Conservation (phyloP, 148 eudicot species). For the Mesembryanthemum crystallinum region DNA sequence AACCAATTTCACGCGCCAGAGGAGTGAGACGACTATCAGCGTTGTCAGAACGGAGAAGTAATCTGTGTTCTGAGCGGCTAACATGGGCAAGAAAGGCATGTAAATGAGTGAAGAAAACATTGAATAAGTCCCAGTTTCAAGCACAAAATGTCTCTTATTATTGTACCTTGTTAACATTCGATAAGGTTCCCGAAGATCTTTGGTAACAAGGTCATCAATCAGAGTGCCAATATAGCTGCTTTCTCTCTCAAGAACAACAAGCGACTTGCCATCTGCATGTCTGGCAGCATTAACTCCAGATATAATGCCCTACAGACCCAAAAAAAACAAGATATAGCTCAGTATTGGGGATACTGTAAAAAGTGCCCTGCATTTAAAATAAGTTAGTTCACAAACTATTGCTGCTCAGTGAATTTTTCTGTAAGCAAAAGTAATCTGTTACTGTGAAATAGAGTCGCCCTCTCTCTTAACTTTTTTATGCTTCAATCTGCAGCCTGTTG, state of each 20-base stretch:
- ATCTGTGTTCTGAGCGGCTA: slow-evolving; percentile 95
- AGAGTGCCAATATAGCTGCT: slow-evolving; percentile 95
- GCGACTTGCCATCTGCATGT: slow-evolving; percentile 75
- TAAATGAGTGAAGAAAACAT: neutral
- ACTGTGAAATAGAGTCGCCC: neutral
- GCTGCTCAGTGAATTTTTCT: neutral
- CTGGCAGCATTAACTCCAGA: slow-evolving; percentile 99
- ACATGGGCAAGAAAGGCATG: slow-evolving; percentile 19
- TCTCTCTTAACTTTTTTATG: neutral
- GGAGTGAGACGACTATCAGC: slow-evolving; percentile 99
- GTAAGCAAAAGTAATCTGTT: neutral
- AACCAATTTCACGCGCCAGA: slow-evolving; percentile 88
- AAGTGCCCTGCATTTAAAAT: neutral
- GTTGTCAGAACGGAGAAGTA: slow-evolving; percentile 89
- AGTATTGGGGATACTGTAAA: slow-evolving; percentile 1
- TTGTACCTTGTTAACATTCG: slow-evolving; percentile 92
- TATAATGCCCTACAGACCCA: slow-evolving; percentile 60
- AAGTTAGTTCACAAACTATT: neutral
- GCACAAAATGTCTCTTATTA: neutral
- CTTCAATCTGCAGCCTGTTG: neutral
- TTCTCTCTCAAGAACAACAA: slow-evolving; percentile 92
- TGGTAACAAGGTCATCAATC: slow-evolving; percentile 94
- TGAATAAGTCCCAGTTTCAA: neutral
- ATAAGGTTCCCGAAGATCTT: slow-evolving; percentile 98
- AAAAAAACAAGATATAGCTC: slow-evolving; percentile 20